phyloP scores from a whole-genome alignment of 2,329 filamentous ascomycete genomes.

The Incumbomyces delicatus region DNA sequence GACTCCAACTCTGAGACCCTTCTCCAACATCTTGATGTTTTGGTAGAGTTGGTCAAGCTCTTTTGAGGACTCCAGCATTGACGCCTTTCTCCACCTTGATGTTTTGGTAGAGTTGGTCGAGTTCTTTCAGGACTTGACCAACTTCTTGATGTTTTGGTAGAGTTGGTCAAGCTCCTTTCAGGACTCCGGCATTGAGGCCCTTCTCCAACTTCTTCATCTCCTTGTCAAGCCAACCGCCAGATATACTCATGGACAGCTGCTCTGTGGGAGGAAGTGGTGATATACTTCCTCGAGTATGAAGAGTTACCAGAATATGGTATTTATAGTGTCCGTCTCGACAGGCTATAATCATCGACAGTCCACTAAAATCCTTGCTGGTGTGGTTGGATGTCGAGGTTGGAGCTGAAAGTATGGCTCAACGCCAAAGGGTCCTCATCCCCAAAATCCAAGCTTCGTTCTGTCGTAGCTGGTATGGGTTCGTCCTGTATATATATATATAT shows the following conservation, averaged over 20 bases:
- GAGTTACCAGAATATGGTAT: constrained; percentile 49
- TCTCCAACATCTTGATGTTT: constrained; percentile 48
- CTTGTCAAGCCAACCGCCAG: constrained; percentile 51
- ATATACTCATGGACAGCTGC: constrained; percentile 27
- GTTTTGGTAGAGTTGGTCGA: constrained; percentile 48
- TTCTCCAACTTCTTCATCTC: constrained; percentile 49
- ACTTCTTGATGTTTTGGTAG: constrained; percentile 56
- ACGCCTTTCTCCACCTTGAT: constrained; percentile 64
- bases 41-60: constrained; percentile 50
- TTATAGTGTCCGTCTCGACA: too few relatives aligned
- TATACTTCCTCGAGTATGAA: constrained; percentile 35
- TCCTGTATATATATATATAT: too few relatives aligned
- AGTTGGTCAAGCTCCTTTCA: constrained; percentile 47
- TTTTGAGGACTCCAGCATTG: too few relatives aligned
- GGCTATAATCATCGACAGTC: too few relatives aligned
- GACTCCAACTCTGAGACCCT: constrained; percentile 36
- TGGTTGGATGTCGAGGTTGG: too few relatives aligned
- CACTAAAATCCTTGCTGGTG: too few relatives aligned
- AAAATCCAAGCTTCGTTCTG: too few relatives aligned
- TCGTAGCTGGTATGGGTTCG: too few relatives aligned
- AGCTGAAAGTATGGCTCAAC: too few relatives aligned
- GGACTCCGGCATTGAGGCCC: constrained; percentile 36
- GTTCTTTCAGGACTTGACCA: constrained; percentile 44
- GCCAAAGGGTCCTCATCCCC: too few relatives aligned
- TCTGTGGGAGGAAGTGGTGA: constrained; percentile 12